These are phyloP conservation scores for Amanita rubescens DNA, from an alignment of 768 basidiomycete genomes.

Conservation along the genomic window DNA sequence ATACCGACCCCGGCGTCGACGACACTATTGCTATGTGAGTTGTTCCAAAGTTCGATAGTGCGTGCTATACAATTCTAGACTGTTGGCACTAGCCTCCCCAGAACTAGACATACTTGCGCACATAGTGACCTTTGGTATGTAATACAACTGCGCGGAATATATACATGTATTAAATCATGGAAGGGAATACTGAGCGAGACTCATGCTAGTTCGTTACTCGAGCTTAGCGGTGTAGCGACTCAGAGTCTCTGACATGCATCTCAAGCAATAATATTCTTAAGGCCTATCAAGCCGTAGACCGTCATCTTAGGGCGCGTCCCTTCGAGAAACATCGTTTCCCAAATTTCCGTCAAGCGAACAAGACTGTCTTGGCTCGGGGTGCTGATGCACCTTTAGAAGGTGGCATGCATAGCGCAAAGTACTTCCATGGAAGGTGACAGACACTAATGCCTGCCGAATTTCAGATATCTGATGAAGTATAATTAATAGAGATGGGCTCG, in stretches of 20 bases:
- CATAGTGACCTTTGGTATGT: conserved; percentile 67
- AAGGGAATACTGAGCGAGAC: conserved; percentile 67
- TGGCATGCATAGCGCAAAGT: conserved; percentile 65
- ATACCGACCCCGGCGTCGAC: conserved; percentile 85
- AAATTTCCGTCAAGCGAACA: conserved; percentile 43
- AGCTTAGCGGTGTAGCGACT: conserved; percentile 6
- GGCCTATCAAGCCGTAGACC: conserved; percentile 59
- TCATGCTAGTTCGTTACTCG: conserved; percentile 47
- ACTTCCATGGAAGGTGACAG: conserved; percentile 71
- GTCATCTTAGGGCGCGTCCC: conserved; percentile 50
- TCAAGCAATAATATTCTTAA: conserved; percentile 70
- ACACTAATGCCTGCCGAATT: background rate
- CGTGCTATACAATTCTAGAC: conserved; percentile 27
- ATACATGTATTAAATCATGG: background rate
- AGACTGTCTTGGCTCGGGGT: conserved; percentile 61
- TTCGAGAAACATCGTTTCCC: conserved; percentile 49
- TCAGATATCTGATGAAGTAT: background rate
- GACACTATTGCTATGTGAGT: conserved; percentile 72
- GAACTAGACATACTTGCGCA: conserved; percentile 77
- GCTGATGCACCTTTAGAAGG: conserved; percentile 62
- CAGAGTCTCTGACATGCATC: background rate
- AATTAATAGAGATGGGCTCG: conserved; percentile 56
- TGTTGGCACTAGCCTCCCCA: conserved; percentile 76
- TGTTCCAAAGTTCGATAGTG: background rate
- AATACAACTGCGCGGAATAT: background rate